Base-by-base conservation (phyloP, 2,329 filamentous ascomycete genomes). In the Aspergillus sergii region DNA sequence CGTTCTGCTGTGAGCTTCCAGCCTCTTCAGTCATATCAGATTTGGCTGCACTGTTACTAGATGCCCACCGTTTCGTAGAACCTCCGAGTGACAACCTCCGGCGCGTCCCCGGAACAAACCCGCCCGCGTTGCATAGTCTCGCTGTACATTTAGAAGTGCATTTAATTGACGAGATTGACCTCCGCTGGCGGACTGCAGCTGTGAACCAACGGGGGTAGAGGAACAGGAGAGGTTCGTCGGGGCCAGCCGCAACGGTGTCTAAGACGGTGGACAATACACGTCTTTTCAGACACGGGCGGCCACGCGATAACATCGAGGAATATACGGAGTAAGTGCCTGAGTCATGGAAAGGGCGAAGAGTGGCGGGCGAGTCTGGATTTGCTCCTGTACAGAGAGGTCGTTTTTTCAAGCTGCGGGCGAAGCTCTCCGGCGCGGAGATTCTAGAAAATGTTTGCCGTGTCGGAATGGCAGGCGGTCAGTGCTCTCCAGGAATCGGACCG, bases 171-270 rank as follows among this genome's bases (percentile, higher is more conserved):
- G 72, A 62, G 59, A 68, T 62, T 45, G 62, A 60, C 59, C 67
- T 67, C 43, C 67, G 69, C 32, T 68, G 68, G 30, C 63, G 69
- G 28, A 74, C 63, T 39, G 66, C 66, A 54, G 74, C 74, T 16
- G 75, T 69, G 61, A 74, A 71, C 76, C 77, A 81, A 65, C 72
- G 75, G 58, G 80, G 80, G 67, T 82, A 82, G 41, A 82, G 78
- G 63, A 82, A 82, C 19, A 79, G 73, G 53, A 82, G 70, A 64
- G 79, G 79, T 68, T 82, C 79, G 69, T 79, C 75, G 65, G 77
- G 67, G 69, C 74, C 70, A 68, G 73, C 70, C 67, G 74, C 69
- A 67, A 73, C 72, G 64, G 70, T 75, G 69, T 80, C 76, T 64
- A 76, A 69, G 67, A 76, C 66, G 65, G 73, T 69, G 63, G 71